Percentiles rank a stretch among this genome's conserved stretches.
Conservation (phyloP, 768 basidiomycete genomes). For the Cystofilobasidium bisporidii region DNA sequence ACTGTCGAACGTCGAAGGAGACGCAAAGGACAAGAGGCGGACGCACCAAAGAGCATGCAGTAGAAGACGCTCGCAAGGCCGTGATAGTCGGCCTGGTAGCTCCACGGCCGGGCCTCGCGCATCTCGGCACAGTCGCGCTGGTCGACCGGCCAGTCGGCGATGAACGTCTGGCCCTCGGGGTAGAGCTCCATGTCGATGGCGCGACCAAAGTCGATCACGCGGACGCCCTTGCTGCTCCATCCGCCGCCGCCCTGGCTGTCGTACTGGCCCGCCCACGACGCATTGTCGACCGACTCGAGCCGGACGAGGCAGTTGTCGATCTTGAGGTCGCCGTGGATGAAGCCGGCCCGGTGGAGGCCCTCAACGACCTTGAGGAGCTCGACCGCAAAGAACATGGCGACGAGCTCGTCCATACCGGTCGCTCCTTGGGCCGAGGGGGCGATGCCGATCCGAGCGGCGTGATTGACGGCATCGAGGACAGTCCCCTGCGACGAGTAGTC, state of each 20-base stretch:
- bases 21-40: background rate
- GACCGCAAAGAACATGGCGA: slow-evolving; percentile 89
- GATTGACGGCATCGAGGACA: slow-evolving; percentile 83
- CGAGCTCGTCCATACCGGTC: slow-evolving; percentile 65
- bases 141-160: slow-evolving; percentile 81
- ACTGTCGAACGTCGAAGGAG: background rate
- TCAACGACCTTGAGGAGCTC: slow-evolving; percentile 78
- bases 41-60: slow-evolving; percentile 77
- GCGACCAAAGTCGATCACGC: slow-evolving; percentile 94
- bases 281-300: slow-evolving; percentile 52
- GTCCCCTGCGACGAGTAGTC: slow-evolving; percentile 86
- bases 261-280: slow-evolving; percentile 65
- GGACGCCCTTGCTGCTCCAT: slow-evolving; percentile 80
- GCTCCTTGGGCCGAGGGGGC: slow-evolving; percentile 46
- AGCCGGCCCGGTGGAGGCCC: slow-evolving; percentile 65
- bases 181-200: slow-evolving; percentile 78
- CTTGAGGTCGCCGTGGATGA: slow-evolving; percentile 97
- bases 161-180: slow-evolving; percentile 66
- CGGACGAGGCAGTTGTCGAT: slow-evolving; percentile 98
- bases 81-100: slow-evolving; percentile 89
- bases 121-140: slow-evolving; percentile 88
- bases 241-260: slow-evolving; percentile 67
- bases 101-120: slow-evolving; percentile 74
- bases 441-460: slow-evolving; percentile 62
- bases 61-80: slow-evolving; percentile 91